phyloP scores from a whole-genome alignment of 108 stramenopile genomes.

The Ochromonas danica region DNA sequence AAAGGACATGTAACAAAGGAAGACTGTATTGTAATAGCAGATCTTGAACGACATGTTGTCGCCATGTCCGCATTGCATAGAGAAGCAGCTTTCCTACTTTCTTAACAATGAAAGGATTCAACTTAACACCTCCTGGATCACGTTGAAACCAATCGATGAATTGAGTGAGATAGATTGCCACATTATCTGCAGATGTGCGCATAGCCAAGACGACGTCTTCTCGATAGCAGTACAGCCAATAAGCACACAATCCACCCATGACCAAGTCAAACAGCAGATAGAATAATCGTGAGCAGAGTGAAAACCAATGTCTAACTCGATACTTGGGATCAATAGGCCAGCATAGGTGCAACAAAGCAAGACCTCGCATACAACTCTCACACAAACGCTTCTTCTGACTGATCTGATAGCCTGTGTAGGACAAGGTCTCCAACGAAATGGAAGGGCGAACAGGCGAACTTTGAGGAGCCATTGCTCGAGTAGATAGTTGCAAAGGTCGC shows the following conservation, averaged over 20 bases:
- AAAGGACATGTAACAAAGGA: neutral
- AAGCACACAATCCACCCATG: neutral
- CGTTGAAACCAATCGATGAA: neutral
- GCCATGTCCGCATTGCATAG: neutral
- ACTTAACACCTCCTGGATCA: constrained; percentile 21
- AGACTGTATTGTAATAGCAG: neutral
- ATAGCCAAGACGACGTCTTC: neutral
- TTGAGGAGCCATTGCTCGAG: no score
- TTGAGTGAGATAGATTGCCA: neutral
- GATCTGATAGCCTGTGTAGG: no score
- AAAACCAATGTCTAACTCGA: no score
- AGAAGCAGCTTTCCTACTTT: neutral
- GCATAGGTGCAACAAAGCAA: no score
- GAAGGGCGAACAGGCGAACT: no score
- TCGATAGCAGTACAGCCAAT: neutral
- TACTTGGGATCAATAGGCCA: no score
- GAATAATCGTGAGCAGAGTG: no score
- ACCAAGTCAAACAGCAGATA: no score
- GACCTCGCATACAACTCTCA: no score
- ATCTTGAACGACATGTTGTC: neutral
- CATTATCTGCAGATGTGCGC: neutral
- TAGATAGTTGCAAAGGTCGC: no score
- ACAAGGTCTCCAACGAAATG: no score
- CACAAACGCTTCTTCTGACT: no score
- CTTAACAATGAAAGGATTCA: constrained; percentile 8